A percentile compares a stretch with the other conserved stretches of the same genome.
These are phyloP conservation scores for Acanthamoeba divionensis DNA, from an alignment of 208 protist genomes.

Conservation along the genomic window DNA sequence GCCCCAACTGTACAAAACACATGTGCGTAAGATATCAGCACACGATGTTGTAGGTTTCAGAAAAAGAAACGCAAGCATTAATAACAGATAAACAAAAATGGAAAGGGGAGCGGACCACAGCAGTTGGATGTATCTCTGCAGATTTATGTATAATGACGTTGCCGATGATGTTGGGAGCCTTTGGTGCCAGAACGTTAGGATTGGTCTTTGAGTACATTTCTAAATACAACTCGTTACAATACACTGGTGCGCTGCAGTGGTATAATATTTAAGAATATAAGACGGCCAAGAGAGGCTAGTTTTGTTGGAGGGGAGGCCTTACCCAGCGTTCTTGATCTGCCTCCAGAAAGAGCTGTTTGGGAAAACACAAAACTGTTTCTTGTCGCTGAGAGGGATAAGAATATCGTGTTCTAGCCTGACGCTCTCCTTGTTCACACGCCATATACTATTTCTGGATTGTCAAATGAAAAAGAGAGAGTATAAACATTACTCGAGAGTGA, in stretches of 20 bases:
- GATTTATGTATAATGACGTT: slow-evolving; percentile 70
- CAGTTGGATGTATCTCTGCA: slow-evolving; percentile 65
- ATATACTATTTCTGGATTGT: background rate
- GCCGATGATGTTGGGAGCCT: slow-evolving; percentile 57
- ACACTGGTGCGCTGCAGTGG: slow-evolving; percentile 53
- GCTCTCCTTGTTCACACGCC: slow-evolving; percentile 30
- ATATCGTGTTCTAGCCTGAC: slow-evolving; percentile 56
- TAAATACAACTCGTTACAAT: slow-evolving; percentile 66
- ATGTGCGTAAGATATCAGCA: background rate
- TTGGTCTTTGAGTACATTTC: slow-evolving; percentile 61
- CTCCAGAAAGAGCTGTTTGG: slow-evolving; percentile 59
- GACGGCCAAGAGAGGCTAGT: background rate
- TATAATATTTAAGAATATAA: background rate
- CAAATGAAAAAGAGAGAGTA: background rate
- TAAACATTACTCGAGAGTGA: too few species aligned
- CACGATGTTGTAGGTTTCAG: background rate
- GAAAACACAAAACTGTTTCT: slow-evolving; percentile 54
- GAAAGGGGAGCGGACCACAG: slow-evolving; percentile 7
- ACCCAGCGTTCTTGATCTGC: slow-evolving; percentile 70
- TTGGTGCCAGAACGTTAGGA: slow-evolving; percentile 45
- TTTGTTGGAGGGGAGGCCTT: background rate
- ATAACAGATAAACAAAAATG: background rate
- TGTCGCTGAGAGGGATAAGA: slow-evolving; percentile 50
- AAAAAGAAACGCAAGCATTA: background rate
- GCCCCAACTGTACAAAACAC: slow-evolving; percentile 55